Conservation (phyloP, 768 basidiomycete species). For the Sporobolomyces roseus region DNA sequence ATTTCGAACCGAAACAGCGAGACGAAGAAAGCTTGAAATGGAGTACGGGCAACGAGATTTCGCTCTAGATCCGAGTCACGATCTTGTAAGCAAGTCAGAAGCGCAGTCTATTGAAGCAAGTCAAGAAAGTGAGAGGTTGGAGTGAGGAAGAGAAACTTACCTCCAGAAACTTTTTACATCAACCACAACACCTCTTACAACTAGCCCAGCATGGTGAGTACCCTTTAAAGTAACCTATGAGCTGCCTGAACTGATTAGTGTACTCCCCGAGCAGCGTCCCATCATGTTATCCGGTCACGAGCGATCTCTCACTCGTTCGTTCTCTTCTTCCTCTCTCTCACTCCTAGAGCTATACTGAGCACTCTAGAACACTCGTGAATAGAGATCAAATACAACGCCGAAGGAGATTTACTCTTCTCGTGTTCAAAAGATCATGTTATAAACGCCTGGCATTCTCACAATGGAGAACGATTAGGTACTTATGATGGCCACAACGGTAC, state of each 20-base stretch:
- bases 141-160: neutral
- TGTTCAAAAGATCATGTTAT: constrained; percentile 92
- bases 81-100: too few species aligned
- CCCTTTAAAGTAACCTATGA: neutral
- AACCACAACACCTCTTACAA: neutral
- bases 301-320: constrained; percentile 69
- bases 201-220: constrained; percentile 15
- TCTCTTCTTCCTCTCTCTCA: neutral
- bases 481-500: constrained; percentile 94
- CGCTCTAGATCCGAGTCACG: too few species aligned
- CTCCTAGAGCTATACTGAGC: neutral
- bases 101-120: too few species aligned
- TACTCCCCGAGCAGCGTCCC: constrained; percentile 18
- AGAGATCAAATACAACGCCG: constrained; percentile 93
- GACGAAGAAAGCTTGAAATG: too few species aligned
- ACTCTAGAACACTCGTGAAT: neutral
- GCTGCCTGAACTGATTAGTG: neutral
- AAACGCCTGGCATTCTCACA: constrained; percentile 90
- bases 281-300: constrained; percentile 70
- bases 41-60: too few species aligned
- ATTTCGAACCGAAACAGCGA: too few species aligned
- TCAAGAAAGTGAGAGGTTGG: neutral
- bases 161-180: neutral
- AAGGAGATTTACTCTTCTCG: constrained; percentile 92
- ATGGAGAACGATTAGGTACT: constrained; percentile 94